Conservation (phyloP, 2,329 filamentous ascomycete species). For the Penicillium frequentans region DNA sequence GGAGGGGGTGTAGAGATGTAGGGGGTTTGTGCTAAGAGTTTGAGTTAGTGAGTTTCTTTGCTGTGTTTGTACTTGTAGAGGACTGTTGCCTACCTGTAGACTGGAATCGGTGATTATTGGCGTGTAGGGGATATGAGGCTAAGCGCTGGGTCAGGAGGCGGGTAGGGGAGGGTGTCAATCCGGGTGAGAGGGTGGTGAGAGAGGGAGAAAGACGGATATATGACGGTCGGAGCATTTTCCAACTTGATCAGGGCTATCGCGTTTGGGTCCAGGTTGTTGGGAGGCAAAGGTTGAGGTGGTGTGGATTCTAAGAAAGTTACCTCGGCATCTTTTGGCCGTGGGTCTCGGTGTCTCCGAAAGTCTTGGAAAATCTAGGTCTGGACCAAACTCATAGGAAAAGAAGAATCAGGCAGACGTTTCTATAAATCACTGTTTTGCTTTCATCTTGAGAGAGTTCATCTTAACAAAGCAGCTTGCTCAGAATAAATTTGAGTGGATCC, state of each 20-base stretch:
- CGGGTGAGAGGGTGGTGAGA: slow-evolving; percentile 17
- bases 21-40: not conserved
- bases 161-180: slow-evolving; percentile 13
- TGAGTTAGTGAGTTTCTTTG: not conserved
- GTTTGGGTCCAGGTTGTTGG: not conserved
- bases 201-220: slow-evolving; percentile 2
- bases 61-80: not conserved
- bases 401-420: slow-evolving; percentile 70
- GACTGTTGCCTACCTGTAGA: not conserved
- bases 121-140: not conserved
- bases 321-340: slow-evolving; percentile 1
- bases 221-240: slow-evolving; percentile 13
- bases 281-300: slow-evolving; percentile 2
- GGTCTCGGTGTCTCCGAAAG: not conserved
- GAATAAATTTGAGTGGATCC: no score
- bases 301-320: slow-evolving; percentile 4
- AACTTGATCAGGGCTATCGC: not conserved
- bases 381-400: slow-evolving; percentile 54
- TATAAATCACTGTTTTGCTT: no score
- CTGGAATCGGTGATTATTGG: not conserved
- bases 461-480: no score
- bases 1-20: slow-evolving; percentile 2
- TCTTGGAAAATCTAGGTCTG: not conserved
- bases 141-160: slow-evolving; percentile 10
- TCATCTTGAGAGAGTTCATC: no score